Evolutionary conservation across 306 rosid species (phyloP).

Genomic region (Urtica urens): DNA sequence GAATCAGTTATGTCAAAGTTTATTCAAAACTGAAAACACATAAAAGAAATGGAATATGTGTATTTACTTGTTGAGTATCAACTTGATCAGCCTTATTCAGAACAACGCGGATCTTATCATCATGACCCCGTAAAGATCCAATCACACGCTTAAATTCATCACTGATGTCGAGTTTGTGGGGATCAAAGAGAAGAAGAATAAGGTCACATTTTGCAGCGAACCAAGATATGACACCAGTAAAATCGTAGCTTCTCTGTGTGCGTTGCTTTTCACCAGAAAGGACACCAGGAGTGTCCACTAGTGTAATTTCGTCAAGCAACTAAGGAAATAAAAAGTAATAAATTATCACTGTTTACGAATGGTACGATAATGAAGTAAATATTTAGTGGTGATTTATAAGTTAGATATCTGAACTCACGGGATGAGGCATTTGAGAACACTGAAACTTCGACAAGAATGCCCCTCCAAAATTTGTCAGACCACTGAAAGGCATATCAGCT

Average conservation of each 20-base stretch:
- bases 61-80: slow-evolving; percentile 88
- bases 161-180: slow-evolving; percentile 88
- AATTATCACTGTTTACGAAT: neutral
- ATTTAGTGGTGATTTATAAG: neutral
- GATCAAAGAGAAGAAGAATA: slow-evolving; percentile 83
- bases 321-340: slow-evolving; percentile 11
- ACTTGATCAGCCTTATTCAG: slow-evolving; percentile 93
- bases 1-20: neutral
- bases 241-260: slow-evolving; percentile 87
- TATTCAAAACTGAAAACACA: neutral
- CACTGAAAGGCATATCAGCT: slow-evolving; percentile 89
- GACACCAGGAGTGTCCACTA: slow-evolving; percentile 97
- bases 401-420: slow-evolving; percentile 41
- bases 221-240: slow-evolving; percentile 96
- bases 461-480: slow-evolving; percentile 76
- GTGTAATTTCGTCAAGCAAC: slow-evolving; percentile 71
- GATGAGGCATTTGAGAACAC: slow-evolving; percentile 94
- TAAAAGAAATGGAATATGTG: slow-evolving; percentile 2
- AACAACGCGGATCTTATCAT: slow-evolving; percentile 94
- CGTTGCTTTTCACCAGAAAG: slow-evolving; percentile 96
- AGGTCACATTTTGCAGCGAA: slow-evolving; percentile 95
- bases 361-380: neutral
- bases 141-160: slow-evolving; percentile 91
- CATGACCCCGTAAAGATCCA: slow-evolving; percentile 66
- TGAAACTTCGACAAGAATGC: slow-evolving; percentile 83